These are phyloP conservation scores for Sclerotinia nivalis DNA, from an alignment of 2,329 filamentous ascomycete species.

Conservation along the genomic window DNA sequence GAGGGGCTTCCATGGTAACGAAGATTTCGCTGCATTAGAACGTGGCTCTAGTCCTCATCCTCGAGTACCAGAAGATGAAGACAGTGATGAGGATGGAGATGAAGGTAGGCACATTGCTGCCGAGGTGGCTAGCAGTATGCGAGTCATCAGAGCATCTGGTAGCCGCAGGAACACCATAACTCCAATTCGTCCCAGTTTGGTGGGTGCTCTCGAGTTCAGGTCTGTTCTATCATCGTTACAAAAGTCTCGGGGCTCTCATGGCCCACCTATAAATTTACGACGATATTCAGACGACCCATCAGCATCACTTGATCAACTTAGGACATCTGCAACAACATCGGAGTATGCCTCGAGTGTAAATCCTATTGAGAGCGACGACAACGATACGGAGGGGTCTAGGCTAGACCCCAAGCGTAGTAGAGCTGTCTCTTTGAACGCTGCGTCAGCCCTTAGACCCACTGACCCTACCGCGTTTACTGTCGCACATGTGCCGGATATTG, in stretches of 20 bases:
- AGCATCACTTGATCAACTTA: conserved; percentile 34
- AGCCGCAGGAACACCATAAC: conserved; percentile 73
- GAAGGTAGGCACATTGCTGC: conserved; percentile 69
- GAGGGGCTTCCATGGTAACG: conserved; percentile 36
- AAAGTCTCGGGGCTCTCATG: conserved; percentile 73
- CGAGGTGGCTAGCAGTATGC: conserved; percentile 92
- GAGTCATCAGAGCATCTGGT: conserved; percentile 69
- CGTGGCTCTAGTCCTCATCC: conserved; percentile 45
- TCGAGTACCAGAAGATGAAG: conserved; percentile 42
- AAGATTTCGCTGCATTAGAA: conserved; percentile 40
- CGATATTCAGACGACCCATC: conserved; percentile 65
- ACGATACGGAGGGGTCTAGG: conserved; percentile 22
- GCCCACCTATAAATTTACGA: conserved; percentile 66
- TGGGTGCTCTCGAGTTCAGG: conserved; percentile 91
- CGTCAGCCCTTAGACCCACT: conserved; percentile 21
- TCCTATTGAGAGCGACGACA: conserved; percentile 38
- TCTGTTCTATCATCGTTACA: conserved; percentile 87
- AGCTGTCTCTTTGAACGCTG: conserved; percentile 41
- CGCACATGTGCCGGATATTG: conserved; percentile 38
- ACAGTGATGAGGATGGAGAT: conserved; percentile 53
- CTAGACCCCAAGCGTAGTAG: conserved; percentile 31
- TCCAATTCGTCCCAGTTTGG: conserved; percentile 86
- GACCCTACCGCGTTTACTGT: conserved; percentile 35
- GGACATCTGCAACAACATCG: conserved; percentile 48
- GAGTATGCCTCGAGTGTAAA: conserved; percentile 45